phyloP scores from a whole-genome alignment of 805 yeast species.

The Ogataea glucozyma region DNA sequence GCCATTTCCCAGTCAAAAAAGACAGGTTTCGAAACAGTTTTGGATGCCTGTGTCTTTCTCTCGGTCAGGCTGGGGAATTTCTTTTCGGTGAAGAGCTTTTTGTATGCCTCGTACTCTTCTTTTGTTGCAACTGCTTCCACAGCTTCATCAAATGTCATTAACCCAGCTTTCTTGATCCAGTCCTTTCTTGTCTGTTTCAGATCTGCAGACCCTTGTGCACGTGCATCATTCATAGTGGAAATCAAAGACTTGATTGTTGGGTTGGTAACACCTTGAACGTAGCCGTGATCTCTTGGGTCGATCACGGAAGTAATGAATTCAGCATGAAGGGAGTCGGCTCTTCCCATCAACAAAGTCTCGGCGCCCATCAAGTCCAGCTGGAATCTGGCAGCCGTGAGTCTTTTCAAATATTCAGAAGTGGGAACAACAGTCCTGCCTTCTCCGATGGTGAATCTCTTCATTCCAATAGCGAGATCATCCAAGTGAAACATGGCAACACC shows the following conservation, averaged over 20 bases:
- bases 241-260: slow-evolving; percentile 43
- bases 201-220: slow-evolving; percentile 35
- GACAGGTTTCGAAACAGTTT: slow-evolving; percentile 36
- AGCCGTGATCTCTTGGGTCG: slow-evolving; percentile 60
- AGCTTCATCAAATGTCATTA: slow-evolving; percentile 55
- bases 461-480: slow-evolving; percentile 66
- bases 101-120: slow-evolving; percentile 19
- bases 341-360: slow-evolving; percentile 57
- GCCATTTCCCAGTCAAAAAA: slow-evolving; percentile 63
- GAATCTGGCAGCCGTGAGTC: slow-evolving; percentile 57
- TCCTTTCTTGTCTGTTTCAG: slow-evolving; percentile 41
- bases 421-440: slow-evolving; percentile 66
- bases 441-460: slow-evolving; percentile 64
- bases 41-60: slow-evolving; percentile 20
- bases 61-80: slow-evolving; percentile 27
- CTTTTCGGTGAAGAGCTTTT: slow-evolving; percentile 13
- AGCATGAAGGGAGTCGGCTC: slow-evolving; percentile 61
- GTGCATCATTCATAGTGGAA: slow-evolving; percentile 45
- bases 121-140: slow-evolving; percentile 37
- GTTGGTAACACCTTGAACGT: slow-evolving; percentile 49
- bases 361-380: slow-evolving; percentile 67
- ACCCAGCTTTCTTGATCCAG: slow-evolving; percentile 46
- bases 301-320: slow-evolving; percentile 51
- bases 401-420: slow-evolving; percentile 54
- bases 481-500: slow-evolving; percentile 67